Evolutionary conservation across 2,329 filamentous ascomycete genomes (phyloP), one percentile per base, ranked within the genome.

Genomic region (Pseudocercospora pini-densiflorae): DNA sequence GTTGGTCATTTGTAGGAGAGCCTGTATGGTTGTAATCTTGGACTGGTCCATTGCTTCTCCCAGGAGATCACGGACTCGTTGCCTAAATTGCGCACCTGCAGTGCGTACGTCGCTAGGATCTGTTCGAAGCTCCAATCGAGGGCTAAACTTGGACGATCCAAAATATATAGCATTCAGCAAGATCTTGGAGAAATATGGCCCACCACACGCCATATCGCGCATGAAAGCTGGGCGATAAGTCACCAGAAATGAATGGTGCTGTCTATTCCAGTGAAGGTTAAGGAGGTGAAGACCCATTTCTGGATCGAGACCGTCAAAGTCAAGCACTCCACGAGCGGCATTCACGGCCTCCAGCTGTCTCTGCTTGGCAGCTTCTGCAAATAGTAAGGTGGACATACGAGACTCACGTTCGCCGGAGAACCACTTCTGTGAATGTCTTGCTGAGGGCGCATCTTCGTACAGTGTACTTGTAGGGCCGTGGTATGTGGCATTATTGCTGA

Each of bases 131-230:
- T 84, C 81, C 0, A 78, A 75, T 0, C 82, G 77, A 1, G 80
- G 79, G 51, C 81, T 83, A 66, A 83, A 84, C 62, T 86, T 85
- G n/a, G 62, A 47, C 16, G 62, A 57, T 9, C 62, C 62, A 3
- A 82, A 85, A 60, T 84, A 80, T 0, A 88, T 83, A 0, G 86
- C 85, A 68, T 87, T 87, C 2, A 88, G 77, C 1, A 88, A 78
- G 1, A 86, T 77, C 54, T 86, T 83, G 0, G 86, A 87, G 67
- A 86, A 88, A 71, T 87, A 87, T 0, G 83, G 84, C 0, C 87
- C 87, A 5, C 79, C 75, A 54, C 81, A 81, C 55, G 84, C 85
- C 85, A 72, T 70, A 33, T 71, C 70, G 16, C 70, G 68, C 71
- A 72, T 72, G 64, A 72, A 71, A 2, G 68, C 70, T 19, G 71